These are phyloP conservation scores for Termitomyces sp. DNA, from an alignment of 768 basidiomycete genomes.

Conservation along the genomic window DNA sequence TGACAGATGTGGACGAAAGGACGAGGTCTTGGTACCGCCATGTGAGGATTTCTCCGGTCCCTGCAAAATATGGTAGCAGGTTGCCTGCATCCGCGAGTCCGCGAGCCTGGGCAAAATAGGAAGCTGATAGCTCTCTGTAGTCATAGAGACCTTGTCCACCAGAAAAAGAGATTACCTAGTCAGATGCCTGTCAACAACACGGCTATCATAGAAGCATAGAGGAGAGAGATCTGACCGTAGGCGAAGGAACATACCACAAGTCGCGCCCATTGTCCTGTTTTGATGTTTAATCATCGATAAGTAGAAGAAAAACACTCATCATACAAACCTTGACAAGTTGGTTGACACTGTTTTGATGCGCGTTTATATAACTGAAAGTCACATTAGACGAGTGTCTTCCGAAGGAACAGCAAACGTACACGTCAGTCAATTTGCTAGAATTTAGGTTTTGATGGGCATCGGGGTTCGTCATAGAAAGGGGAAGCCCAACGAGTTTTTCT, in stretches of 20 bases:
- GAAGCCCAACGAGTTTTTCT: slow-evolving; percentile 20
- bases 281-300: background rate
- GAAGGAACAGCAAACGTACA: slow-evolving; percentile 14
- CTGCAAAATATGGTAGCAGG: slow-evolving; percentile 37
- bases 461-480: slow-evolving; percentile 13
- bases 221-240: slow-evolving; percentile 23
- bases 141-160: slow-evolving; percentile 28
- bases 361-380: slow-evolving; percentile 21
- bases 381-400: background rate
- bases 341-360: slow-evolving; percentile 34
- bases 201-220: background rate
- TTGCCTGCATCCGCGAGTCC: slow-evolving; percentile 34
- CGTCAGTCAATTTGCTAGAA: slow-evolving; percentile 21
- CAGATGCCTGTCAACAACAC: background rate
- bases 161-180: slow-evolving; percentile 32
- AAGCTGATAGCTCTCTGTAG: slow-evolving; percentile 32
- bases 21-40: slow-evolving; percentile 28
- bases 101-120: slow-evolving; percentile 26
- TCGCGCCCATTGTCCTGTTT: slow-evolving; percentile 35
- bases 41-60: slow-evolving; percentile 30
- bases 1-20: slow-evolving; percentile 20
- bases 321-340: slow-evolving; percentile 26
- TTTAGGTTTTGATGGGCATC: slow-evolving; percentile 21
- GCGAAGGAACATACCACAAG: slow-evolving; percentile 34
- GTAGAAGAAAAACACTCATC: background rate